Conservation (phyloP, 2,329 filamentous ascomycete species). For the Hawksworthiomyces lignivorus region DNA sequence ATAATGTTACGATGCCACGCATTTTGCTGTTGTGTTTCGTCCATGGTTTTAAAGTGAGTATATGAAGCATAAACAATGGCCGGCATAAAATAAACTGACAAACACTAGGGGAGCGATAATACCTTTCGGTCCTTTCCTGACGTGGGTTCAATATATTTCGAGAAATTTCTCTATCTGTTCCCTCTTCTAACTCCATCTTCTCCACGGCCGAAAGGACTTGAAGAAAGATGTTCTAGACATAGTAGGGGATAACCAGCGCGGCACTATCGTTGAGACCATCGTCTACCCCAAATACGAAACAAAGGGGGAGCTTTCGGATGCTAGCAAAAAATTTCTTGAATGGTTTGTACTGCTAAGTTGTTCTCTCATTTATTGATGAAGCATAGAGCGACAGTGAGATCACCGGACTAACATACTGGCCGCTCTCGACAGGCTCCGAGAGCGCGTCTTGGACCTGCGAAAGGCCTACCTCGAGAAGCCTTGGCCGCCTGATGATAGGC, state of each 20-base stretch:
- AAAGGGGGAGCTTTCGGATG: conserved; percentile 53
- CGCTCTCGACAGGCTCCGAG: conserved; percentile 55
- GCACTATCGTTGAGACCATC: conserved; percentile 50
- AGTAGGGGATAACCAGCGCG: too few species aligned
- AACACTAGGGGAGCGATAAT: conserved; percentile 58
- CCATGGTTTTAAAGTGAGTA: conserved; percentile 61
- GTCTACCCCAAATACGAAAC: conserved; percentile 70
- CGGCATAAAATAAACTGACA: too few species aligned
- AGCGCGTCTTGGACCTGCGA: conserved; percentile 68
- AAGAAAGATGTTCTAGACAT: too few species aligned
- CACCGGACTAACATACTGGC: too few species aligned
- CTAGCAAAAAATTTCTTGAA: conserved; percentile 36
- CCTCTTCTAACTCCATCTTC: too few species aligned
- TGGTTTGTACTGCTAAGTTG: conserved; percentile 27
- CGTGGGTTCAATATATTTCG: too few species aligned
- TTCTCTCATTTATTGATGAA: too few species aligned
- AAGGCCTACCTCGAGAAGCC: conserved; percentile 64
- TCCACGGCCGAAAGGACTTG: too few species aligned
- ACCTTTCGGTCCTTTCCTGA: conserved; percentile 62
- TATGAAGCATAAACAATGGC: too few species aligned
- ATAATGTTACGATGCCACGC: conserved; percentile 33
- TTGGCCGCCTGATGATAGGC: conserved; percentile 72
- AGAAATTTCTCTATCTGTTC: too few species aligned
- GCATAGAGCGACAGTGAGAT: too few species aligned
- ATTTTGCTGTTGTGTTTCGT: conserved; percentile 66